These are phyloP conservation scores for Penicillium sp. DNA, from an alignment of 2,329 filamentous ascomycete species.

Conservation along the genomic window DNA sequence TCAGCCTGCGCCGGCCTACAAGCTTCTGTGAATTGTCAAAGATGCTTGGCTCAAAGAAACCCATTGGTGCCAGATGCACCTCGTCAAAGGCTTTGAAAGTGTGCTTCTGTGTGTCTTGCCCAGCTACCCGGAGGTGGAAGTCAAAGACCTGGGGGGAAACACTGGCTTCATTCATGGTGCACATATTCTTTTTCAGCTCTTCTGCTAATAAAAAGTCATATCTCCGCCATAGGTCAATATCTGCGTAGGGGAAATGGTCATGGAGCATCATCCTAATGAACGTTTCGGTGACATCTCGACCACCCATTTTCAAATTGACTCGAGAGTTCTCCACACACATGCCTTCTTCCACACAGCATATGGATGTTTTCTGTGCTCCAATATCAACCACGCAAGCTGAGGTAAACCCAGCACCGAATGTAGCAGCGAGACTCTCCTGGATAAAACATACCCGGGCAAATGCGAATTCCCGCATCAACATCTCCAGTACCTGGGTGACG, in stretches of 20 bases:
- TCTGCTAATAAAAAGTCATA: slow-evolving; percentile 94
- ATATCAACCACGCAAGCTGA: slow-evolving; percentile 94
- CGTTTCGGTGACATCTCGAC: slow-evolving; percentile 86
- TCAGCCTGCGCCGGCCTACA: slow-evolving; percentile 72
- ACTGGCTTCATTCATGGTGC: slow-evolving; percentile 85
- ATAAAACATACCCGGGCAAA: slow-evolving; percentile 91
- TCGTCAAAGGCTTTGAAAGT: slow-evolving; percentile 97
- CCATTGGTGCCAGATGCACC: slow-evolving; percentile 89
- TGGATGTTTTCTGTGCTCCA: slow-evolving; percentile 94
- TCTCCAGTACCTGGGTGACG: slow-evolving; percentile 79
- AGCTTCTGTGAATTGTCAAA: slow-evolving; percentile 85
- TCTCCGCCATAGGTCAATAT: slow-evolving; percentile 85
- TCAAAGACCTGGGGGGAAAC: slow-evolving; percentile 86
- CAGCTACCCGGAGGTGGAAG: slow-evolving; percentile 85
- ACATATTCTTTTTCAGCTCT: slow-evolving; percentile 90
- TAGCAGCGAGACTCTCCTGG: slow-evolving; percentile 91
- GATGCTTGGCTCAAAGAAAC: slow-evolving; percentile 84
- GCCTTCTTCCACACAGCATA: slow-evolving; percentile 95
- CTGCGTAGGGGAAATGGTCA: slow-evolving; percentile 91
- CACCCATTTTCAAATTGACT: slow-evolving; percentile 92
- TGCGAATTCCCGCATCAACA: slow-evolving; percentile 84
- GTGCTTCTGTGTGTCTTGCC: slow-evolving; percentile 88
- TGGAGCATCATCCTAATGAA: slow-evolving; percentile 98
- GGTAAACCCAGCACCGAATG: slow-evolving; percentile 92
- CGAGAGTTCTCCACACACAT: slow-evolving; percentile 93